Evolutionary conservation across 176 grass and related monocot genomes (phyloP).

Genomic region (Oropetium thomaeum): DNA sequence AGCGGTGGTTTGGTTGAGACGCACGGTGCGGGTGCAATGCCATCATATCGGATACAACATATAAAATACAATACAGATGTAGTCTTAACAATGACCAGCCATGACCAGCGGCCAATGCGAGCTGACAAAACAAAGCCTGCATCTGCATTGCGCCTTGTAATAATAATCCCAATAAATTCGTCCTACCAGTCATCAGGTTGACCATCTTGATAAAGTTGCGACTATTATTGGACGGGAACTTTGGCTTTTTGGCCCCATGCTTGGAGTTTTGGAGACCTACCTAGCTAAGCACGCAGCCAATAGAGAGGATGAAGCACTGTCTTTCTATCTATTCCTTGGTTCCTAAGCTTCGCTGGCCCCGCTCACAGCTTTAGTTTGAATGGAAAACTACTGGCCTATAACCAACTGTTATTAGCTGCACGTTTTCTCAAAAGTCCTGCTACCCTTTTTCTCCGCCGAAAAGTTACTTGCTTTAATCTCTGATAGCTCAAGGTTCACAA

Average conservation of each 20-base stretch:
- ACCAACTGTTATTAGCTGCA: too few relatives aligned
- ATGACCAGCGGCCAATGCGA: too few relatives aligned
- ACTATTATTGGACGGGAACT: background rate
- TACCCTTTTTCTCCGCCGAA: too few relatives aligned
- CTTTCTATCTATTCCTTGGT: background rate
- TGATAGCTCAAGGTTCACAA: too few relatives aligned
- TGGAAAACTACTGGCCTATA: too few relatives aligned
- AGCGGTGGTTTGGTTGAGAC: background rate
- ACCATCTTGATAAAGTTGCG: background rate
- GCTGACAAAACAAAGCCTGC: background rate
- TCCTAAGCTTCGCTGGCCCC: background rate
- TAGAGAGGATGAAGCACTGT: background rate
- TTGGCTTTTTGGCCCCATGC: background rate
- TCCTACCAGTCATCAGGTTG: background rate
- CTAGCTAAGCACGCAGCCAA: background rate
- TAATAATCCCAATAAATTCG: background rate
- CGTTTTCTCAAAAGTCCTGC: too few relatives aligned
- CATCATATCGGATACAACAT: background rate
- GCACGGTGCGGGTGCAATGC: too few relatives aligned
- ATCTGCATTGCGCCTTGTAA: background rate
- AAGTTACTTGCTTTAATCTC: too few relatives aligned
- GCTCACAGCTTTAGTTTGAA: too few relatives aligned
- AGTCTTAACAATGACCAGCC: background rate
- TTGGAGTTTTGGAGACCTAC: background rate
- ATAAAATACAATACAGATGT: background rate